Percentiles rank a stretch among this genome's conserved stretches.
Conservation (phyloP, 1,284 basidiomycete species). For the Puccinia triticina region DNA sequence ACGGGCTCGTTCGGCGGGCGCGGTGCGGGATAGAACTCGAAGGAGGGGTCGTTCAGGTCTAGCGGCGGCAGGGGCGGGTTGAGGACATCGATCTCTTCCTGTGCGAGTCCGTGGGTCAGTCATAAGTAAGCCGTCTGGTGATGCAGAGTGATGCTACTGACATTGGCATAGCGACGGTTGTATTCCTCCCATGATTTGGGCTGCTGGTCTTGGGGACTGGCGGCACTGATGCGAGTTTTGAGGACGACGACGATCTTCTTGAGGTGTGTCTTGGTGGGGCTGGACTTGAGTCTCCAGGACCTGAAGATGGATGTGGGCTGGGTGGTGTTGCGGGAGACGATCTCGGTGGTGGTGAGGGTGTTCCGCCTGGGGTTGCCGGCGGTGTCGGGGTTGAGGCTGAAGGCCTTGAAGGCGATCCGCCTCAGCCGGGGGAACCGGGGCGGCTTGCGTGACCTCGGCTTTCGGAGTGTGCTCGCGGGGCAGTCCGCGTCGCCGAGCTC, state of each 20-base stretch:
- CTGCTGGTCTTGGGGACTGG: conserved; percentile 54
- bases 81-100: conserved; percentile 46
- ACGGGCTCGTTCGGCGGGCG: conserved; percentile 53
- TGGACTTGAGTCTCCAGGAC: conserved; percentile 35
- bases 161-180: conserved; percentile 53
- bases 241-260: conserved; percentile 42
- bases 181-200: conserved; percentile 56
- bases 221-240: conserved; percentile 52
- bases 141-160: no score
- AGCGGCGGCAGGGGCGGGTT: conserved; percentile 38
- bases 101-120: no score
- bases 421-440: conserved; percentile 21
- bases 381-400: conserved; percentile 14
- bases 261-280: conserved; percentile 6
- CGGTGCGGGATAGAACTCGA: conserved; percentile 52
- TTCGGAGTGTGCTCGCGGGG: no score
- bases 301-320: neutral
- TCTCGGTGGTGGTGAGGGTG: conserved; percentile 13
- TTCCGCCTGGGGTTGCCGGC: neutral
- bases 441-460: conserved; percentile 6
- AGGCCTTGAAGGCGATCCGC: conserved; percentile 47
- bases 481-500: no score
- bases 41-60: conserved; percentile 12
- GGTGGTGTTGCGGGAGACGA: neutral
- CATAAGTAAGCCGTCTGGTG: no score